These are phyloP conservation scores for Funneliformis caledonium DNA, from an alignment of 371 early-diverging fungal genomes.

Conservation along the genomic window DNA sequence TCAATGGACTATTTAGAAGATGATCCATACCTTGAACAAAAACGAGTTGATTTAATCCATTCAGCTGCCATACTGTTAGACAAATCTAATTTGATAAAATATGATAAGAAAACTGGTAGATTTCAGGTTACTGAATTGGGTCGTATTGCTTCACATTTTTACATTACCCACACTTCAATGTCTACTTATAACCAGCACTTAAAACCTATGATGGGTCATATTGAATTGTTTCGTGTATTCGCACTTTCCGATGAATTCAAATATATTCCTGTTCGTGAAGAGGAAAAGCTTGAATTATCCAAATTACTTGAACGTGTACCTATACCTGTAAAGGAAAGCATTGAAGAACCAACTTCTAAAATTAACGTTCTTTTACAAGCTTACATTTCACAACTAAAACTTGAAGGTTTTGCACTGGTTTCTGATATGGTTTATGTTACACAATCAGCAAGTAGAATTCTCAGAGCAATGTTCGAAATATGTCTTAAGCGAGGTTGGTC, in stretches of 20 bases:
- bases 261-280: conserved; percentile 93
- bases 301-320: conserved; percentile 95
- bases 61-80: conserved; percentile 86
- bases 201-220: conserved; percentile 88
- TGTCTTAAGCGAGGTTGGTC: conserved; percentile 95
- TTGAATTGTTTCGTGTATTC: conserved; percentile 92
- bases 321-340: conserved; percentile 88
- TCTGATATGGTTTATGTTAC: conserved; percentile 97
- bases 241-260: conserved; percentile 93
- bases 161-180: conserved; percentile 90
- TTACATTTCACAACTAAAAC: conserved; percentile 88
- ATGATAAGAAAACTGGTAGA: conserved; percentile 88
- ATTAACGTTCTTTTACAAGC: conserved; percentile 95
- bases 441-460: conserved; percentile 91
- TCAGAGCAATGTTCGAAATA: conserved; percentile 97
- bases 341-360: conserved; percentile 93
- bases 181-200: conserved; percentile 92
- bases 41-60: conserved; percentile 89
- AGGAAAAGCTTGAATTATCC: conserved; percentile 92
- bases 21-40: conserved; percentile 85
- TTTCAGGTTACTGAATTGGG: conserved; percentile 93
- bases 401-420: conserved; percentile 94
- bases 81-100: conserved; percentile 88
- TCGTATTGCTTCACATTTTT: conserved; percentile 95
- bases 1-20: conserved; percentile 70